A percentile compares a stretch with the other conserved stretches of the same genome.
These are phyloP conservation scores for Zarea fungicola DNA, from an alignment of 2,329 filamentous ascomycete genomes.

Conservation along the genomic window DNA sequence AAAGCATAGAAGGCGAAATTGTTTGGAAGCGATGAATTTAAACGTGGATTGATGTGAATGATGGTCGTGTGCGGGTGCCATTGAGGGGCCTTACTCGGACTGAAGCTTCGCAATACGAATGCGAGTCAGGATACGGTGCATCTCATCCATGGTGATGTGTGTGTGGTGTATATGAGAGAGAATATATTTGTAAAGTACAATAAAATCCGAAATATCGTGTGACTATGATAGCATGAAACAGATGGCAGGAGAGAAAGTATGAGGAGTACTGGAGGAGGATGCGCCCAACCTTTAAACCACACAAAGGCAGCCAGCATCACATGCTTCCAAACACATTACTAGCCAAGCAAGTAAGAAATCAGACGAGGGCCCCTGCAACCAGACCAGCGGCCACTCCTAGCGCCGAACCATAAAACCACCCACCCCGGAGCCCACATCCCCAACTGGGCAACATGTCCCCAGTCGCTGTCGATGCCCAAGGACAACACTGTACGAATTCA, in stretches of 20 bases:
- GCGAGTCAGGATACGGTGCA: slow-evolving; percentile 38
- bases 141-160: slow-evolving; percentile 32
- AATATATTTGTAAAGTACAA: slow-evolving; percentile 8
- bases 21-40: no score
- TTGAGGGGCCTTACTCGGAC: slow-evolving; percentile 38
- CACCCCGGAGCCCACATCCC: background rate
- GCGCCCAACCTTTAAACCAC: background rate
- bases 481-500: no score
- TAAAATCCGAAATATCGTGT: background rate
- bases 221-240: background rate
- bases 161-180: background rate
- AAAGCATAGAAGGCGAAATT: background rate
- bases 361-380: background rate
- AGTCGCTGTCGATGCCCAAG: no score
- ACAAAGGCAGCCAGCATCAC: background rate
- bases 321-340: background rate
- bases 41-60: background rate
- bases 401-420: background rate
- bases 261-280: no score
- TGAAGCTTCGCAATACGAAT: slow-evolving; percentile 45
- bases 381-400: background rate
- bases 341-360: background rate
- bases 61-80: background rate
- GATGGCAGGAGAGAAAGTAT: no score
- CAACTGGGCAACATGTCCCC: background rate